A percentile compares a stretch with the other conserved stretches of the same genome.
Conservation (phyloP, 78 protist species). For the Cavenderia fasciculata region DNA sequence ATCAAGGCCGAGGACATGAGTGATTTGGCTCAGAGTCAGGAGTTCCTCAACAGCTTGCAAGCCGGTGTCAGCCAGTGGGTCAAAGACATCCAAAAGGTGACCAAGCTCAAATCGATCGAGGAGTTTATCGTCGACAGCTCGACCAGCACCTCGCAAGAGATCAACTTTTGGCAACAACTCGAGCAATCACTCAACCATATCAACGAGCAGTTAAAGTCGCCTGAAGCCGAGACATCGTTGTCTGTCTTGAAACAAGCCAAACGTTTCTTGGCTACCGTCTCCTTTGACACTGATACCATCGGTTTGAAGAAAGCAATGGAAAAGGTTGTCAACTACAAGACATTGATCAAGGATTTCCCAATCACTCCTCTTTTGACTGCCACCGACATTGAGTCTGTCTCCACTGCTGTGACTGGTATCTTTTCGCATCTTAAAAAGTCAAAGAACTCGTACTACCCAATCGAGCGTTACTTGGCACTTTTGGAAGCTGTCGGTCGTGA, state of each 20-base stretch:
- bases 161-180: conserved; percentile 87
- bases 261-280: conserved; percentile 76
- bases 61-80: conserved; percentile 78
- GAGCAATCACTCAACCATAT: conserved; percentile 66
- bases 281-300: conserved; percentile 81
- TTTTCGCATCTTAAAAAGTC: conserved; percentile 79
- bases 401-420: conserved; percentile 19
- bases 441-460: conserved; percentile 47
- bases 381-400: conserved; percentile 63
- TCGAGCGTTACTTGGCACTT: conserved; percentile 63
- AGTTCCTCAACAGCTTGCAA: conserved; percentile 67
- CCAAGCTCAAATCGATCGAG: conserved; percentile 77
- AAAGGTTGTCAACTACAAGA: conserved; percentile 52
- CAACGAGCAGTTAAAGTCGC: conserved; percentile 39
- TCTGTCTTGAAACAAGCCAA: conserved; percentile 68
- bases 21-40: conserved; percentile 29
- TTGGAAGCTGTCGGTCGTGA: conserved; percentile 85
- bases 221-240: conserved; percentile 63
- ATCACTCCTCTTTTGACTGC: conserved; percentile 76
- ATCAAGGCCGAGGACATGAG: conserved; percentile 61
- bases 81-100: conserved; percentile 85
- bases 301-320: conserved; percentile 71
- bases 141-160: conserved; percentile 64
- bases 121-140: conserved; percentile 38
- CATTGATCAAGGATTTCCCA: conserved; percentile 83